Evolutionary conservation across 805 yeast species (phyloP), one percentile per base, ranked within the genome.

Genomic region (Pichia pseudocactophila): DNA sequence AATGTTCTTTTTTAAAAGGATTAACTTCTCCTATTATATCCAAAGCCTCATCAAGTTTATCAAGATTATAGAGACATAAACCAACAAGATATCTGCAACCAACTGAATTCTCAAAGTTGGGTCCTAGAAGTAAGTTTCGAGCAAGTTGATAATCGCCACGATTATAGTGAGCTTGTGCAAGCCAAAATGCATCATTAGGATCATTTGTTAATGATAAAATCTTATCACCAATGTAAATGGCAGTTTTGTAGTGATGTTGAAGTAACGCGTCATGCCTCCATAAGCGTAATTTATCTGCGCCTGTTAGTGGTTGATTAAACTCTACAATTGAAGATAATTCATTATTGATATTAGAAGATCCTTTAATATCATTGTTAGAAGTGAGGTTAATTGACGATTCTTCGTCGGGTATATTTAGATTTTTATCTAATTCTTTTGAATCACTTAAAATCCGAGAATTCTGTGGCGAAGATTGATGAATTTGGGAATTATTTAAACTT

Each of bases 261-360:
- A 83, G 79, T 43, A 83, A 61, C 0, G 98, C 95, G 56, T 88
- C 96, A 49, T 88, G 94, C 37, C 97, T 68, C 98, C 97, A 92
- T 25, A 85, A 66, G 36, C 97, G 65, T 30, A 92, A 70, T 51
- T 80, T 78, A 49, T 90, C 97, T 0, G 89, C 92, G 44, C 84
- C 92, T 0, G 95, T 74, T 33, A 76, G 55, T 6, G 81, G 81
- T 40, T 67, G 44, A 20, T 59, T 60, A 15, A 52, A 55, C 18
- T 53, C 59, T 8, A 34, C 40, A 20, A 40, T 44, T 13, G 43
- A 39, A 27, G 44, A 42, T 4, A 43, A 37, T 34, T 44, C 47
- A 15, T 30, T 13, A 25, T 38, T 39, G 2, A 30, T 16, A 18
- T 28, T 34, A 13, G 15, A 16, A 18, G 12, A 26, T 11, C 25